phyloP scores from a whole-genome alignment of 768 basidiomycete genomes.

The Termitomyces sp. region DNA sequence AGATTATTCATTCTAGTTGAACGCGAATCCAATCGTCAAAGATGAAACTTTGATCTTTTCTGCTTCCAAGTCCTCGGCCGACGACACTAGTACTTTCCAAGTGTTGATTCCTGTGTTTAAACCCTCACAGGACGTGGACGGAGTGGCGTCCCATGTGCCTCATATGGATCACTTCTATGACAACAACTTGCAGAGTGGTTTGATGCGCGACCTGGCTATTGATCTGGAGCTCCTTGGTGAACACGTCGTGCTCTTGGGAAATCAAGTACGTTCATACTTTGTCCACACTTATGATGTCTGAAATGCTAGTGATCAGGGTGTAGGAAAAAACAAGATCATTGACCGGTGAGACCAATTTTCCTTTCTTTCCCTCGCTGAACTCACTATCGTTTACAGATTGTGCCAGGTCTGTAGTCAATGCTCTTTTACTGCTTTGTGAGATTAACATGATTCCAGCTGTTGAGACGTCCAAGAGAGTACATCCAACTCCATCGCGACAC shows the following conservation, averaged over 20 bases:
- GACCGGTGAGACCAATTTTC: slow-evolving; percentile 37
- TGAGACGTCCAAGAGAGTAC: slow-evolving; percentile 60
- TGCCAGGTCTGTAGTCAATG: slow-evolving; percentile 39
- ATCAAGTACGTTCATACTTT: slow-evolving; percentile 39
- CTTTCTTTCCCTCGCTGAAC: background rate
- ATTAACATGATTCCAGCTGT: slow-evolving; percentile 30
- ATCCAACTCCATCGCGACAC: slow-evolving; percentile 68
- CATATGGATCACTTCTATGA: slow-evolving; percentile 70
- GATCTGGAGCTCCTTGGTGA: slow-evolving; percentile 58
- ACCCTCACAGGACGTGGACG: slow-evolving; percentile 42
- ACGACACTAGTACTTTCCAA: slow-evolving; percentile 20
- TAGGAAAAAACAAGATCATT: slow-evolving; percentile 68
- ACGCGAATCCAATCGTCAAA: slow-evolving; percentile 39
- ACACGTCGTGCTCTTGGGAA: slow-evolving; percentile 61
- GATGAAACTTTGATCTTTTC: slow-evolving; percentile 42
- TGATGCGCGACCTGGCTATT: slow-evolving; percentile 61
- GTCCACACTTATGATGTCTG: background rate
- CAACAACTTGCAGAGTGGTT: slow-evolving; percentile 59
- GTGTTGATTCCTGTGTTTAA: slow-evolving; percentile 47
- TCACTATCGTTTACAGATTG: slow-evolving; percentile 25
- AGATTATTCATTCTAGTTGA: slow-evolving; percentile 29
- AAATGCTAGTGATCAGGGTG: slow-evolving; percentile 33
- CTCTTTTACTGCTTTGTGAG: background rate
- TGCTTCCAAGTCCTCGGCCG: slow-evolving; percentile 27
- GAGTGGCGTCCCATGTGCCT: slow-evolving; percentile 53